phyloP scores from a whole-genome alignment of 495 filamentous ascomycete genomes.

The Neurospora sp. region DNA sequence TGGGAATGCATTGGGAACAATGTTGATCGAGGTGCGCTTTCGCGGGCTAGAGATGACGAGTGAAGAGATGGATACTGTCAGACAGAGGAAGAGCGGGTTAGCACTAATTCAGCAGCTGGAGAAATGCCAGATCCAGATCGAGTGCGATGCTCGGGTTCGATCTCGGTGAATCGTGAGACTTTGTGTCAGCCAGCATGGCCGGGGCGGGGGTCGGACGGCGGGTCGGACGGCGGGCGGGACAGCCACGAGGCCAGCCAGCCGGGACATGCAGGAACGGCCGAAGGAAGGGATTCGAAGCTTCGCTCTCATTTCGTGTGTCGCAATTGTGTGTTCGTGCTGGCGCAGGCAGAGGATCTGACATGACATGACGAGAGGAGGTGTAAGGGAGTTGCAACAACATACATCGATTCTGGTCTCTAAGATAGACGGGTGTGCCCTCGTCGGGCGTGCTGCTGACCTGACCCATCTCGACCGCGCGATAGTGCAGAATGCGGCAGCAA shows the following conservation, averaged over 20 bases:
- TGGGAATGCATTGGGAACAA: slow-evolving; percentile 83
- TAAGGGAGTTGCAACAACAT: slow-evolving; percentile 17
- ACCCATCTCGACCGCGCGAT: slow-evolving; percentile 56
- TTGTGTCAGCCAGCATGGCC: background rate
- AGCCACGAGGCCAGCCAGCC: slow-evolving; percentile 1
- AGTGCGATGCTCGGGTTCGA: background rate
- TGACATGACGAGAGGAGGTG: background rate
- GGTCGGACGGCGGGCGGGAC: background rate
- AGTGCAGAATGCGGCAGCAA: background rate
- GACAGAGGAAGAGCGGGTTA: slow-evolving; percentile 6
- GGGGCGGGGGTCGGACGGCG: background rate
- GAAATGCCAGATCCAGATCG: background rate
- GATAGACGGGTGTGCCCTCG: slow-evolving; percentile 69
- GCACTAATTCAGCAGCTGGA: slow-evolving; percentile 1
- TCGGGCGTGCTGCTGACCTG: slow-evolving; percentile 86
- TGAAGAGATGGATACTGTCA: slow-evolving; percentile 67
- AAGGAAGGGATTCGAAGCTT: background rate
- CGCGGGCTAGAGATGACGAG: slow-evolving; percentile 69
- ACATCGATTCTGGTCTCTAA: slow-evolving; percentile 89
- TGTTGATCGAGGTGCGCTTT: slow-evolving; percentile 60
- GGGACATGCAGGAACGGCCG: background rate
- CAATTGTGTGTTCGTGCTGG: background rate
- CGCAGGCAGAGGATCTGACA: background rate
- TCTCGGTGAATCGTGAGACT: background rate
- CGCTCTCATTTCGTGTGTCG: background rate